Percentiles rank a stretch among this genome's conserved stretches.
These are phyloP conservation scores for Ceratocystis papillata DNA, from an alignment of 2,329 filamentous ascomycete species.

Conservation along the genomic window DNA sequence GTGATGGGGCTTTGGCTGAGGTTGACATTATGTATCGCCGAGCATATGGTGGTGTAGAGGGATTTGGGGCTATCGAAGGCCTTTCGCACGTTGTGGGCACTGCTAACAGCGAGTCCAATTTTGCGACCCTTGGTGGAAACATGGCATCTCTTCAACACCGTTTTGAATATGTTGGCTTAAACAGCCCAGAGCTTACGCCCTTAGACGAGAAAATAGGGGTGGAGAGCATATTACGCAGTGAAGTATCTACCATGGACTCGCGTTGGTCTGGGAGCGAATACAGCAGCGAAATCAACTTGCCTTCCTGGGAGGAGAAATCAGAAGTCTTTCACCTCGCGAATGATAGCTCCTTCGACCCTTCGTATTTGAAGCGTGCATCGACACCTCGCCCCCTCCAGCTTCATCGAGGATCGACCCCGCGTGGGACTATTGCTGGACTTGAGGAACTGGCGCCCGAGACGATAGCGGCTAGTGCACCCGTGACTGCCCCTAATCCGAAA, in stretches of 20 bases:
- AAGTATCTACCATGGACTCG: background rate
- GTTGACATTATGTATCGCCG: conserved; percentile 47
- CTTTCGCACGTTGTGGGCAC: conserved; percentile 26
- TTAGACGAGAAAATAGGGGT: background rate
- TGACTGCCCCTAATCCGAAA: background rate
- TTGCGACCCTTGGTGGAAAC: background rate
- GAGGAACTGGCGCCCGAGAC: background rate
- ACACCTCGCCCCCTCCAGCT: conserved; percentile 17
- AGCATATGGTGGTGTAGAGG: conserved; percentile 43
- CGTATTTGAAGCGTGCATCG: conserved; percentile 21
- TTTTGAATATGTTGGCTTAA: background rate
- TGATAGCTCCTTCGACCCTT: background rate
- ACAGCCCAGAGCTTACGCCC: background rate
- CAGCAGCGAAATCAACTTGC: conserved; percentile 19
- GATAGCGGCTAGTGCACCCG: background rate
- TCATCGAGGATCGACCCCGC: conserved; percentile 9
- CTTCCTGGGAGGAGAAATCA: conserved; percentile 26
- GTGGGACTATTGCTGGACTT: background rate
- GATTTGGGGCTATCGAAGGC: conserved; percentile 38
- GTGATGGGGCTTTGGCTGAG: conserved; percentile 40
- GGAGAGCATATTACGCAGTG: conserved; percentile 1
- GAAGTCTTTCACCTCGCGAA: conserved; percentile 22
- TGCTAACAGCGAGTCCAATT: background rate
- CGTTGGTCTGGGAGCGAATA: conserved; percentile 16
- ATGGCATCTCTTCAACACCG: conserved; percentile 4